phyloP scores from a whole-genome alignment of 78 protist species.

The Isochrysis galbana region DNA sequence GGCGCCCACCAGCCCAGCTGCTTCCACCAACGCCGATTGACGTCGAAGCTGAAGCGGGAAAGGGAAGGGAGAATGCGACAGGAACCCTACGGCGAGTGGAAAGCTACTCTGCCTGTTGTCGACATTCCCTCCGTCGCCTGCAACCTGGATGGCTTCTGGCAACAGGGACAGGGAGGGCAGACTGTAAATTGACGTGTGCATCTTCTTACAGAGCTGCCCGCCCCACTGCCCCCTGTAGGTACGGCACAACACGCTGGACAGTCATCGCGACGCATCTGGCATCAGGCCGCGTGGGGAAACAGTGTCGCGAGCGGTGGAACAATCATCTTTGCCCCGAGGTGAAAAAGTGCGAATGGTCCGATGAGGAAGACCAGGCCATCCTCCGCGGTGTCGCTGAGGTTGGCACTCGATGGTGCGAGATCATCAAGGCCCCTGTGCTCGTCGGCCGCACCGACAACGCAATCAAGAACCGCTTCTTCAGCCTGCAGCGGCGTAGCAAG shows the following conservation, averaged over 20 bases:
- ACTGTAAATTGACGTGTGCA: background rate
- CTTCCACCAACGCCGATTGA: too few relatives aligned
- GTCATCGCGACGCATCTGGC: background rate
- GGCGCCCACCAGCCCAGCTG: too few relatives aligned
- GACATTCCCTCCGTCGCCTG: too few relatives aligned
- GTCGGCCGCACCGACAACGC: background rate
- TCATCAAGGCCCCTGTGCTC: background rate
- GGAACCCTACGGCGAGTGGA: too few relatives aligned
- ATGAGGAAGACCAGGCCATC: background rate
- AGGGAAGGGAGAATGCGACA: too few relatives aligned
- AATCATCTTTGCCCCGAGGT: conserved; percentile 19
- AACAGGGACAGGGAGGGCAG: too few relatives aligned
- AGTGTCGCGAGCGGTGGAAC: too few relatives aligned
- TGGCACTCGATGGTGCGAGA: background rate
- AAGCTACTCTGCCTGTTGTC: too few relatives aligned
- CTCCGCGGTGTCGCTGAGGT: background rate
- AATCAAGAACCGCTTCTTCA: conserved; percentile 7
- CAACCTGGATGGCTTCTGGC: too few relatives aligned
- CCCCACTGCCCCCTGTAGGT: background rate
- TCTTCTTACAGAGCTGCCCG: too few relatives aligned
- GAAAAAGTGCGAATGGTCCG: background rate
- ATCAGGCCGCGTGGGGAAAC: background rate
- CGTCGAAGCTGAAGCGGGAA: too few relatives aligned
- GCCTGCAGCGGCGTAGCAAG: background rate
- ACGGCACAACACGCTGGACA: conserved; percentile 10